Evolutionary conservation across 192 early-diverging fungal species (phyloP).

Genomic region (Jimgerdemannia flammicorona): DNA sequence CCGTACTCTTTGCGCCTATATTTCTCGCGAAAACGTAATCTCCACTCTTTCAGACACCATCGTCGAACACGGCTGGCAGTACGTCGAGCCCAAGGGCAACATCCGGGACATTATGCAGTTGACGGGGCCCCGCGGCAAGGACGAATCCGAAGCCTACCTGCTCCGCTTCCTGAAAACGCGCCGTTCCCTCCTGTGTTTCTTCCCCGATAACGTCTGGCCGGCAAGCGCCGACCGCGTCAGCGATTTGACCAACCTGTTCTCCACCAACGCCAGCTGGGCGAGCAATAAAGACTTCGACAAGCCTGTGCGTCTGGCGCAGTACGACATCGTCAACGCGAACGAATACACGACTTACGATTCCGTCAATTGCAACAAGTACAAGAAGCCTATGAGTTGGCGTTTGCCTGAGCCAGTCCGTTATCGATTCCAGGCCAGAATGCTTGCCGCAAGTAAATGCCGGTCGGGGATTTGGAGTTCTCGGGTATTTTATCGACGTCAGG

Average conservation of each 20-base stretch:
- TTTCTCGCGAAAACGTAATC: too few species aligned
- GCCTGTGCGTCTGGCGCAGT: conserved; percentile 12
- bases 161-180: conserved; percentile 25
- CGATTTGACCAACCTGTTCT: conserved; percentile 23
- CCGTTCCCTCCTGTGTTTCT: conserved; percentile 29
- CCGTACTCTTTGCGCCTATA: too few species aligned
- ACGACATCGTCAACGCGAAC: conserved; percentile 22
- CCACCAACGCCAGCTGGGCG: conserved; percentile 7
- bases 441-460: too few species aligned
- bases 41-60: conserved; percentile 35
- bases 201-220: conserved; percentile 23
- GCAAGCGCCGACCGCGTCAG: conserved; percentile 25
- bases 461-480: too few species aligned
- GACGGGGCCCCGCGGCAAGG: conserved; percentile 17
- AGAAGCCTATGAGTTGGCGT: too few species aligned
- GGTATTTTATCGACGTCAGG: too few species aligned
- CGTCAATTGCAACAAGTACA: conserved; percentile 2
- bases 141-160: conserved; percentile 22
- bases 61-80: conserved; percentile 37
- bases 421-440: too few species aligned
- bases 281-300: conserved; percentile 20
- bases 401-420: too few species aligned
- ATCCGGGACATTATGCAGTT: conserved; percentile 20
- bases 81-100: conserved; percentile 27
- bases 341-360: conserved; percentile 20